Evolutionary conservation across 371 early-diverging fungal species (phyloP), one percentile per base, ranked within the genome.

Genomic region (Syncephalastrum contaminatum): DNA sequence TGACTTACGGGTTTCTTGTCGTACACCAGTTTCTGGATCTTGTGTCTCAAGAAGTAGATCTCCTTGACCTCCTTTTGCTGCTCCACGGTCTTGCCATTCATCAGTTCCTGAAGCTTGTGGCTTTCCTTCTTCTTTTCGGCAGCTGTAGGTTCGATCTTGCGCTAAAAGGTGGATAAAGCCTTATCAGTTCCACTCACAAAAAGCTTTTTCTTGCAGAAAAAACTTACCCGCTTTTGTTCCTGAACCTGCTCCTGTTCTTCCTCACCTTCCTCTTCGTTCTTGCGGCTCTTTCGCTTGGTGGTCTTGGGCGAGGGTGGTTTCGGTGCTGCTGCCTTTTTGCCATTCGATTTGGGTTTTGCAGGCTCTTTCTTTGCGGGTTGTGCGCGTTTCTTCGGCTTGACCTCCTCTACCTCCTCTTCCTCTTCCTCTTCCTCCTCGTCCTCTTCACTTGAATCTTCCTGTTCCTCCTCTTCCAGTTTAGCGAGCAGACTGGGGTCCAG

Each of bases 1-100:
- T 36, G n/a, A 51, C 64, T 19, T 66, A 75, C 79, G 63, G 66
- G 73, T 56, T 71, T 73, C 59, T 75, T 79, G 27, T 75, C 69
- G 54, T 78, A 78, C 22, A 78, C 73, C 48, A 78, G 46, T 22
- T 68, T 66, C 47, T 78, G 79, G 55, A 78, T 52, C 43, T 57
- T 67, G 48, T 73, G 79, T 60, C 78, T 61, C 39, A 72, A 50
- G 30, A 62, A 63, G 55, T 77, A 74, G n/a, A 74, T 51, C 46
- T 68, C 60, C 47, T 68, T 72, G 51, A 57, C 67, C 52, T 68
- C 54, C 27, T 48, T 40, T 24, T 49, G 15, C 24, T 54, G 55
- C 30, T 63, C 73, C 43, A 59, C 57, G 12, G 65, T 53, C 36
- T 67, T 30, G 36, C 36, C 36, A 30, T 30, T 30, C 36, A 30